These are phyloP conservation scores for Penicillium sp. DNA, from an alignment of 2,329 filamentous ascomycete genomes.

Conservation along the genomic window DNA sequence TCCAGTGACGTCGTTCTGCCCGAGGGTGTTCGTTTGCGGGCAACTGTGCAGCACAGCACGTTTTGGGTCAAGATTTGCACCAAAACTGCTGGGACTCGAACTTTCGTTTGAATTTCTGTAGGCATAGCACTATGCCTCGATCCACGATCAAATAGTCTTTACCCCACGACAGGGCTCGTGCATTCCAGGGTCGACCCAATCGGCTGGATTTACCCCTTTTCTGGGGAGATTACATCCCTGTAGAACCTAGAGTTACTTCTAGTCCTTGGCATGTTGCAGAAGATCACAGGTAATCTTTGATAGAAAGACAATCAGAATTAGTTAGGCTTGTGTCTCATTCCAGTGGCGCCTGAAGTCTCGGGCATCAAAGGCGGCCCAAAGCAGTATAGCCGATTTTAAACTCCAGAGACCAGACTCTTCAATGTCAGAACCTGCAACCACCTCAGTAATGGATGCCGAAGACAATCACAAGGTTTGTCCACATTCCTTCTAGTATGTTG, in stretches of 20 bases:
- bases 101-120: neutral
- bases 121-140: neutral
- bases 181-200: constrained; percentile 11
- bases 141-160: neutral
- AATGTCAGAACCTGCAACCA: neutral
- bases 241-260: neutral
- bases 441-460: neutral
- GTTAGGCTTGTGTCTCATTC: neutral
- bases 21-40: constrained; percentile 16
- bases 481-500: neutral
- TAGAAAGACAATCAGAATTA: neutral
- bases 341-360: constrained; percentile 1
- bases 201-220: constrained; percentile 3
- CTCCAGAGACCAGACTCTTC: neutral
- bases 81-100: neutral
- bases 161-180: constrained; percentile 12
- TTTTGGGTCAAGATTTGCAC: constrained; percentile 14
- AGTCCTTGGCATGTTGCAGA: neutral
- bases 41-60: constrained; percentile 5
- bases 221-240: neutral
- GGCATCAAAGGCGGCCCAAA: constrained; percentile 1
- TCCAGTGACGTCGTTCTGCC: constrained; percentile 17
- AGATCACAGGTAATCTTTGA: neutral
- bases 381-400: neutral
- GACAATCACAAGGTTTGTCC: neutral